Conservation (phyloP, 228 moss, liverwort and hornwort genomes). For the Sphagnum fallax region DNA sequence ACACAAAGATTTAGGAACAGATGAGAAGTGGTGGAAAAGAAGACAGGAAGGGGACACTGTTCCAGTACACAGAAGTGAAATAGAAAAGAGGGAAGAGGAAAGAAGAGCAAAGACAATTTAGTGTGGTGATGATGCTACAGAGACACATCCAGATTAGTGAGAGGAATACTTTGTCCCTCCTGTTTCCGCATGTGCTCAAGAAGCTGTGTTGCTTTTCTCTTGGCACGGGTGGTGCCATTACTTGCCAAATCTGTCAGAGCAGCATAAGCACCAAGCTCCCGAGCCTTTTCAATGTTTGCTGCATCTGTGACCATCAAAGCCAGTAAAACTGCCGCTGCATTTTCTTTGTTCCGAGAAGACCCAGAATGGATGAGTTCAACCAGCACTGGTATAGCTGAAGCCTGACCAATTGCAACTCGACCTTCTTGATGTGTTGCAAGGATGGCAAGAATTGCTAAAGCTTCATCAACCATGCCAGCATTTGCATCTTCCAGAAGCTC, state of each 20-base stretch:
- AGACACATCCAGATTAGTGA: conserved; percentile 2
- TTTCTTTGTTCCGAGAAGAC: conserved; percentile 53
- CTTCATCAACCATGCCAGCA: conserved; percentile 31
- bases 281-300: conserved; percentile 28
- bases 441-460: conserved; percentile 61
- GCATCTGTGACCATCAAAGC: conserved; percentile 36
- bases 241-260: conserved; percentile 33
- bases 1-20: no score
- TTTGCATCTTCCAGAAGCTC: conserved; percentile 45
- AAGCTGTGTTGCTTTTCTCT: conserved; percentile 24
- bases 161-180: conserved; percentile 10
- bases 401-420: conserved; percentile 39
- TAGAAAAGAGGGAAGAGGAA: no score
- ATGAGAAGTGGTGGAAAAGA: no score
- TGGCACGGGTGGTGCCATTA: conserved; percentile 31
- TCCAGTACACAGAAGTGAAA: no score
- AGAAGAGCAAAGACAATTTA: background rate
- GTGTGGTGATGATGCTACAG: background rate
- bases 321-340: conserved; percentile 57
- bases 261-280: conserved; percentile 37
- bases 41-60: no score
- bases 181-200: conserved; percentile 20
- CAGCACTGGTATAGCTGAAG: conserved; percentile 40
- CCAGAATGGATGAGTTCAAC: conserved; percentile 49
- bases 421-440: conserved; percentile 64